A percentile compares a stretch with the other conserved stretches of the same genome.
These are phyloP conservation scores for Cadophora sp. DNA, from an alignment of 2,329 filamentous ascomycete species.

Conservation along the genomic window DNA sequence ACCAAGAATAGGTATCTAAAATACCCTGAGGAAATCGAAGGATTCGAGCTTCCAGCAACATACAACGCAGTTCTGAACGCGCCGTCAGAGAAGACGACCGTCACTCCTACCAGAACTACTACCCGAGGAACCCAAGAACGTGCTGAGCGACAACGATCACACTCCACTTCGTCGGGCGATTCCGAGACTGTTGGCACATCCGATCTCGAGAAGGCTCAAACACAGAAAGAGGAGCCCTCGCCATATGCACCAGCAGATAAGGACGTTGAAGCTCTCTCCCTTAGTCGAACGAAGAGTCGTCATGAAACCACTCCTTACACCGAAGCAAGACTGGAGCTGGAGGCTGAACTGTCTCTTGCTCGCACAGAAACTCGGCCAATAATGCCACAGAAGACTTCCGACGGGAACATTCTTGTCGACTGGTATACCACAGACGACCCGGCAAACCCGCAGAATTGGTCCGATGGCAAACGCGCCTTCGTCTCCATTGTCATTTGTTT, in stretches of 20 bases:
- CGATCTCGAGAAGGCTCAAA: slow-evolving; percentile 37
- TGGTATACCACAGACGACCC: slow-evolving; percentile 62
- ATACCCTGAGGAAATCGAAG: slow-evolving; percentile 65
- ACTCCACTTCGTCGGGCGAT: slow-evolving; percentile 25
- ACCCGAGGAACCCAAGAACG: slow-evolving; percentile 14
- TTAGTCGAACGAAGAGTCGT: slow-evolving; percentile 37
- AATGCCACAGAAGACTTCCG: slow-evolving; percentile 48
- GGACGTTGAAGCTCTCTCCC: slow-evolving; percentile 27
- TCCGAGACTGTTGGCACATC: slow-evolving; percentile 22
- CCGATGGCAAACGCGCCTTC: slow-evolving; percentile 49
- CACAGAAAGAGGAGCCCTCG: slow-evolving; percentile 29
- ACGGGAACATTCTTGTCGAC: slow-evolving; percentile 59
- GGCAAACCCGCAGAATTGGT: slow-evolving; percentile 64
- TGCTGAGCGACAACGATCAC: slow-evolving; percentile 28
- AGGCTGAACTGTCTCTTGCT: slow-evolving; percentile 48
- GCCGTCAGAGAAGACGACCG: slow-evolving; percentile 21
- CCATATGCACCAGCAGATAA: slow-evolving; percentile 23
- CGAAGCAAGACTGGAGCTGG: slow-evolving; percentile 47
- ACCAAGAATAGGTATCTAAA: slow-evolving; percentile 59
- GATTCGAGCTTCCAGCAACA: slow-evolving; percentile 56
- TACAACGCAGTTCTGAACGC: slow-evolving; percentile 46
- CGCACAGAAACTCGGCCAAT: slow-evolving; percentile 52
- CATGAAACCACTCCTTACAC: slow-evolving; percentile 43
- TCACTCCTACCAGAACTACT: slow-evolving; percentile 7
- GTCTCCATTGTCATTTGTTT: slow-evolving; percentile 56